A percentile compares a stretch with the other conserved stretches of the same genome.
Conservation (phyloP, 192 early-diverging fungal genomes). For the Umbelopsis sp. region DNA sequence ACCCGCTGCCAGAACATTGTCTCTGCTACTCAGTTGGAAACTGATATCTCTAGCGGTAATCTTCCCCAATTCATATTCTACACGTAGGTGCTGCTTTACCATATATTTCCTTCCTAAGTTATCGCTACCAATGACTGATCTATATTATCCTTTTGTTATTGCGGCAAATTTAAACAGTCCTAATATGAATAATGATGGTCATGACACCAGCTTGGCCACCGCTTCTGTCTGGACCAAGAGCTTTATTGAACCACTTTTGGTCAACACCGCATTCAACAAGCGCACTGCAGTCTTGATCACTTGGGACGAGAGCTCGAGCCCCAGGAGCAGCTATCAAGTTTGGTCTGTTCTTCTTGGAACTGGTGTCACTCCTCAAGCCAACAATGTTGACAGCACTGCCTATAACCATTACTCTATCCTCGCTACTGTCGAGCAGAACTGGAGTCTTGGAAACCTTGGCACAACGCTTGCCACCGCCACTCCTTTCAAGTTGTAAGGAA, state of each 20-base stretch:
- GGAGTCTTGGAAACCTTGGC: slow-evolving; percentile 55
- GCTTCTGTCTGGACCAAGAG: slow-evolving; percentile 48
- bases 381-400: slow-evolving; percentile 49
- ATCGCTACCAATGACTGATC: too few species aligned
- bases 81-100: not conserved
- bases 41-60: slow-evolving; percentile 44
- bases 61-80: slow-evolving; percentile 59
- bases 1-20: slow-evolving; percentile 64
- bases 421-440: slow-evolving; percentile 60
- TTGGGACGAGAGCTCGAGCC: slow-evolving; percentile 26
- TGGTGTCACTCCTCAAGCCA: slow-evolving; percentile 21
- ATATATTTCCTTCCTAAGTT: too few species aligned
- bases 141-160: not conserved
- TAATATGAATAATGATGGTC: slow-evolving; percentile 42
- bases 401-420: slow-evolving; percentile 65
- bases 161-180: not conserved
- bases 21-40: slow-evolving; percentile 44
- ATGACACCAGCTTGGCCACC: slow-evolving; percentile 42
- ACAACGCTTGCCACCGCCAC: slow-evolving; percentile 50
- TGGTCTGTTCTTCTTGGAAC: slow-evolving; percentile 41
- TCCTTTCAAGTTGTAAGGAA: slow-evolving; percentile 34
- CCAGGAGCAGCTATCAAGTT: slow-evolving; percentile 35
- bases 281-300: slow-evolving; percentile 37
- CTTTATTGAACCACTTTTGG: slow-evolving; percentile 53
- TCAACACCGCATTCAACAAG: slow-evolving; percentile 45